Evolutionary conservation across 2,329 filamentous ascomycete species (phyloP).

Genomic region (Cercospora canescens): DNA sequence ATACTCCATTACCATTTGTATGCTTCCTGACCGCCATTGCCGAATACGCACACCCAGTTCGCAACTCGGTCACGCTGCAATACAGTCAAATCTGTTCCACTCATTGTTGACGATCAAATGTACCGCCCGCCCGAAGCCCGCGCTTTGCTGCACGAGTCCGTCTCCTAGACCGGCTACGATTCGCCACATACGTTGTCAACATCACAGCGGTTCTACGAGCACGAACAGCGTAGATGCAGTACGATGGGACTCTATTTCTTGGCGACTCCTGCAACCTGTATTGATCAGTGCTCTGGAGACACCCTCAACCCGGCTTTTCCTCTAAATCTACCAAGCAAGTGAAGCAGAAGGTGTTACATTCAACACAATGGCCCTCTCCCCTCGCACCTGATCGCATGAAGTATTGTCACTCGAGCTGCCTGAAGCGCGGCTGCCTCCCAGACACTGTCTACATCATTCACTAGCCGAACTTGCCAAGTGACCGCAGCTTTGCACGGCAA

Average conservation of each 20-base stretch:
- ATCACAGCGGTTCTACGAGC: neutral
- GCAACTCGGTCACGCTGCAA: neutral
- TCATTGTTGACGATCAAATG: neutral
- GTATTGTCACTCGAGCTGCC: too few species aligned
- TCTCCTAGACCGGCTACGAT: conserved; percentile 5
- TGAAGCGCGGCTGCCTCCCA: neutral
- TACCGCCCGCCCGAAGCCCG: neutral
- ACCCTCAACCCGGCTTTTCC: neutral
- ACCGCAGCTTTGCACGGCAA: neutral
- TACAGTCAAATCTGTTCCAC: neutral
- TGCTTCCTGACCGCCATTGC: neutral
- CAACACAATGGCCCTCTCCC: neutral
- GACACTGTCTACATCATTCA: too few species aligned
- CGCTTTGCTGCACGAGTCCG: conserved; percentile 9
- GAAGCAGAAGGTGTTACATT: neutral
- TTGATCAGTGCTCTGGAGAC: neutral
- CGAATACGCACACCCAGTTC: neutral
- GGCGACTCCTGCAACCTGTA: neutral
- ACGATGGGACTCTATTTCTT: neutral
- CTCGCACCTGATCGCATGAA: too few species aligned
- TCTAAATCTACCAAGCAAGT: neutral
- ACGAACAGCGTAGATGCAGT: neutral
- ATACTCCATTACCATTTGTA: neutral
- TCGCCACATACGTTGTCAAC: conserved; percentile 1
- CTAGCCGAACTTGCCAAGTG: neutral